These are phyloP conservation scores for Phytomonas sp. DNA, from an alignment of 208 protist genomes.

Conservation along the genomic window DNA sequence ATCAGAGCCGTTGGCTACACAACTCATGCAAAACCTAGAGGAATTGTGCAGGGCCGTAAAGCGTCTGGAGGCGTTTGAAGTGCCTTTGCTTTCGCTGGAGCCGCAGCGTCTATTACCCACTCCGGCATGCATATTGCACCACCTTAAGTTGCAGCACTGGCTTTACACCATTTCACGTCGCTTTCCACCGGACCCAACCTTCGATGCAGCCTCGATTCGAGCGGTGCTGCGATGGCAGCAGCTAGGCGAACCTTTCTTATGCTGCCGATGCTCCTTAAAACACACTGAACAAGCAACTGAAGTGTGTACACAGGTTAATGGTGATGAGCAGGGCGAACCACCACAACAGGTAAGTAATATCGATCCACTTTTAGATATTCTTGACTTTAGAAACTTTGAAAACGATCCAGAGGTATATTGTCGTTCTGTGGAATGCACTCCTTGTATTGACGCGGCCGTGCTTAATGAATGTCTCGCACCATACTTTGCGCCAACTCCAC, in stretches of 20 bases:
- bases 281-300: background rate
- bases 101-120: slow-evolving; percentile 28
- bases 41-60: slow-evolving; percentile 46
- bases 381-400: background rate
- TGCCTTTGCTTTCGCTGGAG: slow-evolving; percentile 34
- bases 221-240: slow-evolving; percentile 33
- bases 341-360: background rate
- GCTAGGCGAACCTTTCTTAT: slow-evolving; percentile 33
- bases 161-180: slow-evolving; percentile 46
- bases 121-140: slow-evolving; percentile 32
- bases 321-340: background rate
- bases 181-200: slow-evolving; percentile 21
- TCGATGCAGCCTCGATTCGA: slow-evolving; percentile 41
- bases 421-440: background rate
- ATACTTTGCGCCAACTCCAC: slow-evolving; percentile 11
- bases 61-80: slow-evolving; percentile 27
- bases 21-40: slow-evolving; percentile 45
- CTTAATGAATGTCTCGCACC: slow-evolving; percentile 12
- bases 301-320: background rate
- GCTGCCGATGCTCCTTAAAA: background rate
- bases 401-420: background rate
- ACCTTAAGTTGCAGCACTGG: slow-evolving; percentile 76
- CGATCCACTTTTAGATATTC: background rate
- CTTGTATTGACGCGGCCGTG: background rate
- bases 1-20: slow-evolving; percentile 26